Evolutionary conservation across 306 rosid species (phyloP).

Genomic region (Glycyrrhiza uralensis): DNA sequence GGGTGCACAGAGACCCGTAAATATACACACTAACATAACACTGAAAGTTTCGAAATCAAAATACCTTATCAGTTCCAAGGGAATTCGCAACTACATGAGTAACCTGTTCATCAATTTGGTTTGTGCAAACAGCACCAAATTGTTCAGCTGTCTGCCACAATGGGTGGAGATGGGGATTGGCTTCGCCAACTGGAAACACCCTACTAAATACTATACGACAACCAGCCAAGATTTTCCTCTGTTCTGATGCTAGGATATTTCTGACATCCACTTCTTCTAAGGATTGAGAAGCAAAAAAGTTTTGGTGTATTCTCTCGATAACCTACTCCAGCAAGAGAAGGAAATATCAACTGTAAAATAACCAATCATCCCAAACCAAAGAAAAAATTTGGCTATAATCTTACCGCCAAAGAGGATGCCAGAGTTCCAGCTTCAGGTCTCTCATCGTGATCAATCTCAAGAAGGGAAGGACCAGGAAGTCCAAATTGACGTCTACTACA

Average conservation of each 20-base stretch:
- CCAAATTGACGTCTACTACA: slow-evolving; percentile 98
- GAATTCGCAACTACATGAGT: slow-evolving; percentile 94
- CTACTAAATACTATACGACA: slow-evolving; percentile 94
- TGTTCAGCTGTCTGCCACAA: slow-evolving; percentile 98
- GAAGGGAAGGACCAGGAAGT: slow-evolving; percentile 92
- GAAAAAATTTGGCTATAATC: slow-evolving; percentile 12
- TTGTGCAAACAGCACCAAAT: slow-evolving; percentile 91
- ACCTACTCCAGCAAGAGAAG: slow-evolving; percentile 50
- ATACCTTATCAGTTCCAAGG: slow-evolving; percentile 97
- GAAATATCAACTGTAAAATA: slow-evolving; percentile 23
- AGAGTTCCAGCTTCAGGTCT: slow-evolving; percentile 90
- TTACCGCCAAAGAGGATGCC: slow-evolving; percentile 88
- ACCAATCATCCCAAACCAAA: background rate
- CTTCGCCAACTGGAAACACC: slow-evolving; percentile 87
- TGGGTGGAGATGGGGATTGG: slow-evolving; percentile 90
- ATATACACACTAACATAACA: background rate
- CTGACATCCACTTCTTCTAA: slow-evolving; percentile 93
- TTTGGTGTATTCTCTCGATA: slow-evolving; percentile 82
- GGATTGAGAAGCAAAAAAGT: slow-evolving; percentile 63
- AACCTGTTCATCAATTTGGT: slow-evolving; percentile 84
- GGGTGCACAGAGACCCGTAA: background rate
- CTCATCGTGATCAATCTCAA: slow-evolving; percentile 92
- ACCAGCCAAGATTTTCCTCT: slow-evolving; percentile 78
- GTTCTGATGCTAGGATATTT: slow-evolving; percentile 82
- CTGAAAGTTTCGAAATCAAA: slow-evolving; percentile 11